Base-by-base conservation (phyloP, 768 basidiomycete genomes). In the Xanthoconium stramineum region DNA sequence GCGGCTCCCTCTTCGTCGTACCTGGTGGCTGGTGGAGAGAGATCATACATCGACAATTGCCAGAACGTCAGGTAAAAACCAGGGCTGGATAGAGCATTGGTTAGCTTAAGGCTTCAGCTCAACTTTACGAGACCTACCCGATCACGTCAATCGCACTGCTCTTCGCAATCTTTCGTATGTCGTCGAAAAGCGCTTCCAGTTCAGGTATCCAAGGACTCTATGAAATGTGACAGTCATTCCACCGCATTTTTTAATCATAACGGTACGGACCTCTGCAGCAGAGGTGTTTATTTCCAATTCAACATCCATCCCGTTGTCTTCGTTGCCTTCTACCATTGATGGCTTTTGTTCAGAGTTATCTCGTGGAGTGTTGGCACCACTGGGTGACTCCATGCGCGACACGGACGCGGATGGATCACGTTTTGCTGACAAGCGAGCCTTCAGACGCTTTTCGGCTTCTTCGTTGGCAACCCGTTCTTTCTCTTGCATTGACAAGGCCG, bases 51-150 rank as follows among this genome's bases (percentile, higher is more conserved):
- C 1, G 92, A 89, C 50, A 98, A 73, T 69, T 98, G 95, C 97
- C 97, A 99, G 75, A 98, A 99, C 3, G 95, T 94, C 45, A 91
- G 73, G 66, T 94, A 98, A 74, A 99, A 98, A 3, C 86, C 89
- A 30, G 94, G 87, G 4, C 96, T 97, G 36, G 1, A 49, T 61
- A 29, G 43, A 52, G 13, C 24, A n/a, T 15, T 37, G 39, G 56
- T 50, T 52, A 60, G 47, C 24, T 19, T 52, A 54, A 50, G 37
- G 49, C 24, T 15, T 32, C 50, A 50, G 19, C 47, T 57, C 9
- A 30, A 58, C 29, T 39, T 38, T 50, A 47, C 32, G 54, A 47
- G 20, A 70, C 88, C 52, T 70, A 94, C 88, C 89, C 88, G 61
- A 95, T 83, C 39, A 85, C 72, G 36, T 87, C 82, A 52, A 75